Evolutionary conservation across 1,284 basidiomycete species (phyloP).

Genomic region (Stereum hirsutum): DNA sequence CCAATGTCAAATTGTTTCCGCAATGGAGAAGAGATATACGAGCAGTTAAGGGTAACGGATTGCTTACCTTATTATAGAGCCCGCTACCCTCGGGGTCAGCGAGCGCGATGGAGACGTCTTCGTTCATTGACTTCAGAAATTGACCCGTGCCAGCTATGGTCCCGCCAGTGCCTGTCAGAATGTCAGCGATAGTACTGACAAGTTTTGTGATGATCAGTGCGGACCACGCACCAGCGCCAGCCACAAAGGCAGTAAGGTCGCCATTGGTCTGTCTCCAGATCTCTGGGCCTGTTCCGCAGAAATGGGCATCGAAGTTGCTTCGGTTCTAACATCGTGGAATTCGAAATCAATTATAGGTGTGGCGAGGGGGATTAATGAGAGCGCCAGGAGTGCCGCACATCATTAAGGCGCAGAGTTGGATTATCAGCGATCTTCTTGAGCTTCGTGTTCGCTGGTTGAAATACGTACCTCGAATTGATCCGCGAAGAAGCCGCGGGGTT

Average conservation of each 20-base stretch:
- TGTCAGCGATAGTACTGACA: constrained; percentile 3
- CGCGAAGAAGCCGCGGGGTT: constrained; percentile 77
- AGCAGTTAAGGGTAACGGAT: too few species aligned
- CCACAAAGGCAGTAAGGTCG: constrained; percentile 78
- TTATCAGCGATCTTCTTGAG: too few species aligned
- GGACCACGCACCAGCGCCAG: constrained; percentile 68
- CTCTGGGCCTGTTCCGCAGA: constrained; percentile 87
- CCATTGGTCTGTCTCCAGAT: constrained; percentile 93
- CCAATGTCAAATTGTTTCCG: not conserved
- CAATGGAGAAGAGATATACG: too few species aligned
- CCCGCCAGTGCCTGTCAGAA: constrained; percentile 77
- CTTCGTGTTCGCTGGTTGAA: too few species aligned
- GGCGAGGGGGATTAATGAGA: too few species aligned
- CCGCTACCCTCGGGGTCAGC: constrained; percentile 95
- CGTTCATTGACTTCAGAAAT: constrained; percentile 68
- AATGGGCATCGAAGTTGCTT: constrained; percentile 89
- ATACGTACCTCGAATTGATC: constrained; percentile 92
- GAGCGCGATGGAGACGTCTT: constrained; percentile 63
- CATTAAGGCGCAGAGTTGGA: too few species aligned
- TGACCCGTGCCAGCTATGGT: constrained; percentile 84
- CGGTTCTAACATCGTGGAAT: too few species aligned
- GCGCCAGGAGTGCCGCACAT: too few species aligned
- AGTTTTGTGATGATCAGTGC: not conserved
- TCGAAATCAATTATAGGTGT: too few species aligned
- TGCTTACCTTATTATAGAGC: constrained; percentile 79